Conservation (phyloP, 768 basidiomycete genomes). For the Flagelloscypha sp. region DNA sequence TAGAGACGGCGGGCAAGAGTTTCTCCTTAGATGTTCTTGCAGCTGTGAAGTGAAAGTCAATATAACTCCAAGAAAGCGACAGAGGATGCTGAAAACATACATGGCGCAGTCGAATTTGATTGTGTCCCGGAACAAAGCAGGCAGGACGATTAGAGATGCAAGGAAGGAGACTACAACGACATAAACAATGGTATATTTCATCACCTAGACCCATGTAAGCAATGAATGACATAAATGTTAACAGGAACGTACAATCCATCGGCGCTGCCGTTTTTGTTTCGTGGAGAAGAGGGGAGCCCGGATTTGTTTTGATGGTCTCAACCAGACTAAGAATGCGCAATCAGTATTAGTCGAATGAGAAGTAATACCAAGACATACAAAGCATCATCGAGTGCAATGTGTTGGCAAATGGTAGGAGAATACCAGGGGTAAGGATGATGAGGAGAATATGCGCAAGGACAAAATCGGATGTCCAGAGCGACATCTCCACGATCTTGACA, state of each 20-base stretch:
- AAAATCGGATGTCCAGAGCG: slow-evolving; percentile 94
- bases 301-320: slow-evolving; percentile 91
- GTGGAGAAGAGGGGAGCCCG: slow-evolving; percentile 89
- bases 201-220: slow-evolving; percentile 35
- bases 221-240: slow-evolving; percentile 1
- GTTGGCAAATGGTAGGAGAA: slow-evolving; percentile 83
- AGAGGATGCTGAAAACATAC: too few relatives aligned
- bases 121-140: slow-evolving; percentile 71
- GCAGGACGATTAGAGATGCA: slow-evolving; percentile 74
- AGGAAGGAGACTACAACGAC: slow-evolving; percentile 65
- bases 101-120: slow-evolving; percentile 75
- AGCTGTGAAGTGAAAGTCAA: too few relatives aligned
- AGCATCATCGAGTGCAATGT: slow-evolving; percentile 88
- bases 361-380: slow-evolving; percentile 43
- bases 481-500: slow-evolving; percentile 98
- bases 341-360: slow-evolving; percentile 7
- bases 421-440: slow-evolving; percentile 77
- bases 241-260: slow-evolving; percentile 67
- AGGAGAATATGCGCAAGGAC: slow-evolving; percentile 77
- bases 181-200: slow-evolving; percentile 85
- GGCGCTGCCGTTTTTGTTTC: slow-evolving; percentile 84
- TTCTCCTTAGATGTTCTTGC: slow-evolving; percentile 72
- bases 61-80: too few relatives aligned
- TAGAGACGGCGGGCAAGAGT: slow-evolving; percentile 24
- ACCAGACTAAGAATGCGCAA: slow-evolving; percentile 70